Conservation (phyloP, 306 rosid genomes). For the Malus domestica region DNA sequence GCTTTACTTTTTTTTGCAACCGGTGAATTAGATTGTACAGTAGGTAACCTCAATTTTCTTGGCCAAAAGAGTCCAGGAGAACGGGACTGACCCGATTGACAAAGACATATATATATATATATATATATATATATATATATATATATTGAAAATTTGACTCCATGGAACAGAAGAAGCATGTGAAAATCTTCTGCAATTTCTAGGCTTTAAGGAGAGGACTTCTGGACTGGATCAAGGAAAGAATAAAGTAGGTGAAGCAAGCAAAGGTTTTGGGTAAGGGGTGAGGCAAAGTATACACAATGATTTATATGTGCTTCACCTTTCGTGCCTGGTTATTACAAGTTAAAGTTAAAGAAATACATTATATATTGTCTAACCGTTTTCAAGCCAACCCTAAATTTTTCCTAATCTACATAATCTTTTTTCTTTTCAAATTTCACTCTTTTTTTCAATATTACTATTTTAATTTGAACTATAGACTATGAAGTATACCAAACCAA, state of each 20-base stretch:
- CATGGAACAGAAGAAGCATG: neutral
- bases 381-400: neutral
- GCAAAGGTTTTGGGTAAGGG: slow-evolving; percentile 8
- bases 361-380: neutral
- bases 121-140: too few species aligned
- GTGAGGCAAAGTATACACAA: neutral
- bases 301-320: neutral
- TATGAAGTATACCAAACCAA: neutral
- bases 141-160: too few species aligned
- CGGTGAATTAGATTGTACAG: neutral
- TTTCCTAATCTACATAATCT: neutral
- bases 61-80: too few species aligned
- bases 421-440: neutral
- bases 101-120: too few species aligned
- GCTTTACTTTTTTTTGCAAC: neutral
- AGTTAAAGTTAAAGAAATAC: neutral
- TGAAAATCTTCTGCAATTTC: neutral
- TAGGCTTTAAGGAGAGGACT: neutral
- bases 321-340: neutral
- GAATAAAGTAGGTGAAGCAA: slow-evolving; percentile 1
- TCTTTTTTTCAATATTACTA: neutral
- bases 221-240: neutral
- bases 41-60: too few species aligned
- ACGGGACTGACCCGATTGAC: too few species aligned
- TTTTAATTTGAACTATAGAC: neutral